Evolutionary conservation across 108 stramenopile genomes (phyloP), one percentile per base, ranked within the genome.

Genomic region (Cyclotella atomus): DNA sequence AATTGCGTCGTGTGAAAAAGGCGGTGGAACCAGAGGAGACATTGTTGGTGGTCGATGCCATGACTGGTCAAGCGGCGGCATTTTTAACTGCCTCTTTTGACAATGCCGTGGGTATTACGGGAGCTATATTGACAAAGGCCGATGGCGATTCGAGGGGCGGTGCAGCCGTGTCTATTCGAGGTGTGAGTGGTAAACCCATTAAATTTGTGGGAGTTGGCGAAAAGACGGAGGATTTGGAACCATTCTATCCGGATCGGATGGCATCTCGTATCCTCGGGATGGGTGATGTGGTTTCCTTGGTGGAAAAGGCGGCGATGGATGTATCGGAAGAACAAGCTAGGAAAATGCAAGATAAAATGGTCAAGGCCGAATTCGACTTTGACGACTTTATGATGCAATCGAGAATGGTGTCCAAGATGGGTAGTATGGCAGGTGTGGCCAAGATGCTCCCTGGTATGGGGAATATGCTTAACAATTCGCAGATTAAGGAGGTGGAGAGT

Each of bases 11-110:
- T 45, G 91, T 97, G 10, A 88, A 97, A 83, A 73, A 86, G 50
- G 71, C 75, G 43, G 89, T 95, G 3, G 64, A 88, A 68, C 93
- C 98, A 12, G 88, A 93, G 59, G 98, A 98, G 80, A 95, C 95
- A 27, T 84, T 98, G n/a, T 88, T 98, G 19, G 96, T 98, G 16
- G 96, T 98, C 8, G 98, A 98, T 78, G 96, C 97, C 47, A 97
- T 98, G 97, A 98, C 97, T 6, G 98, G 98, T 35, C 98, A 98
- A 75, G 98, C 96, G 59, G 98, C 98, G 14, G 98, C 98, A 7
- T 89, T 93, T 21, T 76, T 97, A 60, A 97, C 98, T 23, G 93
- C 94, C 27, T 84, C 93, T 2, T 97, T 98, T 76, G 92, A 98
- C 85, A 81, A 88, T 30, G 96, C 95, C 55, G 91, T 97, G 4